Percentiles rank a stretch among this genome's conserved stretches.
phyloP scores from a whole-genome alignment of 176 grass and related monocot species.

The Zea mays region DNA sequence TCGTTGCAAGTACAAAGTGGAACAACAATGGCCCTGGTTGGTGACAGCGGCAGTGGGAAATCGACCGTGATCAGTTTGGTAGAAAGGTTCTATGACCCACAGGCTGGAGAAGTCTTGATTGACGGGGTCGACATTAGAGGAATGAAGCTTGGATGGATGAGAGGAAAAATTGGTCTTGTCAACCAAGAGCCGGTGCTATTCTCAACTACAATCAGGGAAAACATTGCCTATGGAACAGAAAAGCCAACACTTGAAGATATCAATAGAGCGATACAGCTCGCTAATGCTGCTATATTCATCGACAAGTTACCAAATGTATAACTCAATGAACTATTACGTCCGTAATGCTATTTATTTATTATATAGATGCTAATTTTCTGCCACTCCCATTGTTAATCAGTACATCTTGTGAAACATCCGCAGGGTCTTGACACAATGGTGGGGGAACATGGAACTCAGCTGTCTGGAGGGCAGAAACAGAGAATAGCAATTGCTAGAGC shows the following conservation, averaged over 20 bases:
- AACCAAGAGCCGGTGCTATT: conserved; percentile 90
- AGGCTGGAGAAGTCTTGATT: conserved; percentile 74
- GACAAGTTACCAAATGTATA: conserved; percentile 87
- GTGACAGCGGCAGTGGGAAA: conserved; percentile 85
- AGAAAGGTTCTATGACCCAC: conserved; percentile 90
- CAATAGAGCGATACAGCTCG: conserved; percentile 54
- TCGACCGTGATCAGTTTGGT: conserved; percentile 79
- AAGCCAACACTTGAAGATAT: conserved; percentile 57
- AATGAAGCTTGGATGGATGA: conserved; percentile 64
- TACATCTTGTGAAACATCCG: conserved; percentile 29
- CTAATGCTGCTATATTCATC: conserved; percentile 83
- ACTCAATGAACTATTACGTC: not conserved
- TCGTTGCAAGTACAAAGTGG: conserved; percentile 62
- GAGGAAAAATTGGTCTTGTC: conserved; percentile 76
- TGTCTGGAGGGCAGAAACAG: conserved; percentile 92
- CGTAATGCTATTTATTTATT: not conserved
- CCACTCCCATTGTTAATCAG: conserved; percentile 7
- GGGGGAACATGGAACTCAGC: conserved; percentile 79
- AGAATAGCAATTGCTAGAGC: conserved; percentile 92
- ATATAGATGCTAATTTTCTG: not conserved
- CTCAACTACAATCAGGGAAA: conserved; percentile 69
- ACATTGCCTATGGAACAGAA: conserved; percentile 80
- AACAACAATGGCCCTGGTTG: conserved; percentile 79
- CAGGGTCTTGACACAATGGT: conserved; percentile 82
- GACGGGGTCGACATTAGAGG: conserved; percentile 71